Conservation (phyloP, 179 eudicot genomes). For the Silene coronaria region DNA sequence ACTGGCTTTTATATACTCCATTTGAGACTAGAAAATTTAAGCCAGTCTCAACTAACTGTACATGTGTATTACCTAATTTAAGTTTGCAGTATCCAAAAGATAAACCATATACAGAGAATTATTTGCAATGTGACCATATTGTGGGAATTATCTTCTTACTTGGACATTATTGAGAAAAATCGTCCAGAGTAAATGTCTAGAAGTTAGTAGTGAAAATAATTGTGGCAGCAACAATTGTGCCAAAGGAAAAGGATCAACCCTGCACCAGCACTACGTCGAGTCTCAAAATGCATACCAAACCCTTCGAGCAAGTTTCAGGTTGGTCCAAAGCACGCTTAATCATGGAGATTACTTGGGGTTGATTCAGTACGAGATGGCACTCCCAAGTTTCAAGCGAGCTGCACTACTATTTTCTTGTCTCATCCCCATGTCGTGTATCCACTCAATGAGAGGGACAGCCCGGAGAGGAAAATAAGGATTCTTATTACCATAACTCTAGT, state of each 20-base stretch:
- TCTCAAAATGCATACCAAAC: conserved; percentile 16
- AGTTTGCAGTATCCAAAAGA: too few species aligned
- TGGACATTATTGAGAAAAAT: too few species aligned
- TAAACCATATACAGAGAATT: too few species aligned
- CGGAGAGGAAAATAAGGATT: conserved; percentile 25
- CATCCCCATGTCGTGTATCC: not conserved
- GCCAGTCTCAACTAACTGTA: too few species aligned
- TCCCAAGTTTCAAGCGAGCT: conserved; percentile 12
- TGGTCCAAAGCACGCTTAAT: conserved; percentile 4
- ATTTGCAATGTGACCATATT: too few species aligned
- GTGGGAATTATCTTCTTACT: too few species aligned
- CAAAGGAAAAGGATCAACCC: not conserved
- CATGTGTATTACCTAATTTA: too few species aligned
- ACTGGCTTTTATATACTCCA: too few species aligned
- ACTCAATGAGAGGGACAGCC: conserved; percentile 25
- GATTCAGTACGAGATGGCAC: conserved; percentile 7
- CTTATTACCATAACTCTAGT: conserved; percentile 22
- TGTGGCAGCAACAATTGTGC: not conserved
- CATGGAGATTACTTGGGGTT: not conserved
- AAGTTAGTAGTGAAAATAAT: too few species aligned
- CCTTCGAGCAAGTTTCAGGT: conserved; percentile 12
- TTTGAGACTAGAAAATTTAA: too few species aligned
- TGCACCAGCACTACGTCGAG: not conserved
- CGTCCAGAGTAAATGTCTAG: too few species aligned
- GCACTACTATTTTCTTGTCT: conserved; percentile 8